Base-by-base conservation (phyloP, 176 grass and related monocot genomes). In the Microstegium vimineum region DNA sequence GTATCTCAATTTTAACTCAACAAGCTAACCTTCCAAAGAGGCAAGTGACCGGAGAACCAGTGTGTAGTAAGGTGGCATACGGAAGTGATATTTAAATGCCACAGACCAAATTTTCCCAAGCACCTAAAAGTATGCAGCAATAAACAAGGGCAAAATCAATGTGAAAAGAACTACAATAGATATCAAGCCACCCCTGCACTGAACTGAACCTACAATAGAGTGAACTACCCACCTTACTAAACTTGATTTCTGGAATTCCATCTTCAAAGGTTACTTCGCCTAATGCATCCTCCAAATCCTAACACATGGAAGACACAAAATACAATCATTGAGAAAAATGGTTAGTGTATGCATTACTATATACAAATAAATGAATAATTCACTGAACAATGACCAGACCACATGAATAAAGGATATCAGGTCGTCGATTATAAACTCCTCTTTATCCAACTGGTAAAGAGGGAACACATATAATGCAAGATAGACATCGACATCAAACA, bases 191-290 rank as follows among this genome's bases (percentile, higher is more conserved):
- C 36, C 31, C 25, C 14, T 67, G 27, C 56, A 84, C 2, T 35
- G 34, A 83, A 80, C 12, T 75, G 46, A 88, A 88, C 22, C 8
- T 69, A 84, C 1, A 18, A 80, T 34, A 60, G 30, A 90, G 41
- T 61, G 45, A 79, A 77, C 18, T 74, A 82, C 74, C 71, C 75
- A 94, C 89, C 86, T 79, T 91, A 75, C 95, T 98, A 91, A 94
- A 98, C 81, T 98, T 98, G 61, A 98, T 82, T 80, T 94, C 88
- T 77, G 95, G 95, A 88, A 98, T 91, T 84, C 95, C 92, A 49
- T 93, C 82, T 85, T 88, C 69, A 79, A 86, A 98, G 73, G 91
- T 36, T 56, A 93, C 95, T 63, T 98, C 90, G 1, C 88, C 92
- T 73, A 98, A 88, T 60, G 95, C 84, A 56, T 92, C 90, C 85